Percentiles rank a stretch among this genome's conserved stretches.
phyloP scores from a whole-genome alignment of 1,284 basidiomycete genomes.

The Trichosporon asahii region DNA sequence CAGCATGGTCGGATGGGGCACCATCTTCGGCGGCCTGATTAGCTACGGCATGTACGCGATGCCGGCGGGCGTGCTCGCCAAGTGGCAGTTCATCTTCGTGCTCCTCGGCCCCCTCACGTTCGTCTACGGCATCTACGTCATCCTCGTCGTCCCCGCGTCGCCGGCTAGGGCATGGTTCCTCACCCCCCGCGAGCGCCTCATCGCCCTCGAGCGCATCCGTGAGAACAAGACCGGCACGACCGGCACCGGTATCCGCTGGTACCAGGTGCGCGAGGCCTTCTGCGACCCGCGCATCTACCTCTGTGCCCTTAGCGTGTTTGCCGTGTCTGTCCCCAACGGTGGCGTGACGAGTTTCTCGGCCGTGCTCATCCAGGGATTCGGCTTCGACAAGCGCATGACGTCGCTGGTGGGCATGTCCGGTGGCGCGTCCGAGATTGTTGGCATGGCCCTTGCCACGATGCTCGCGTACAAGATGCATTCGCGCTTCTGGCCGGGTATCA shows the following conservation, averaged over 20 bases:
- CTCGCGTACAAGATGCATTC: not conserved
- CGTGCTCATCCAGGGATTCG: conserved; percentile 27
- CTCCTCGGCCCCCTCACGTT: conserved; percentile 30
- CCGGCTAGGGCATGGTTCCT: conserved; percentile 48
- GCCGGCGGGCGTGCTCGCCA: not conserved
- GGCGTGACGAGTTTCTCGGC: conserved; percentile 22
- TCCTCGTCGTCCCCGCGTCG: conserved; percentile 39
- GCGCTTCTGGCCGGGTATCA: not conserved
- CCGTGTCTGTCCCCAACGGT: conserved; percentile 26
- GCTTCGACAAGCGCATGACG: conserved; percentile 28
- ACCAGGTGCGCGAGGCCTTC: conserved; percentile 45
- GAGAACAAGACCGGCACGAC: conserved; percentile 48
- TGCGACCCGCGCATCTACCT: conserved; percentile 28
- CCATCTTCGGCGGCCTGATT: conserved; percentile 31
- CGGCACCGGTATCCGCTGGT: conserved; percentile 38
- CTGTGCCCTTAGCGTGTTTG: not conserved
- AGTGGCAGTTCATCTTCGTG: conserved; percentile 30
- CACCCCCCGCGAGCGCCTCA: conserved; percentile 42
- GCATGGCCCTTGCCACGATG: not conserved
- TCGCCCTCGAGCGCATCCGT: conserved; percentile 51
- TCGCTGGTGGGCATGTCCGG: conserved; percentile 26
- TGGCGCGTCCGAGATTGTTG: conserved; percentile 8
- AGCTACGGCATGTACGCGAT: conserved; percentile 38
- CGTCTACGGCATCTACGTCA: conserved; percentile 1
- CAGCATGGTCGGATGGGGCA: conserved; percentile 23